Conservation (phyloP, 495 filamentous ascomycete genomes). For the Aspergillus campestris region DNA sequence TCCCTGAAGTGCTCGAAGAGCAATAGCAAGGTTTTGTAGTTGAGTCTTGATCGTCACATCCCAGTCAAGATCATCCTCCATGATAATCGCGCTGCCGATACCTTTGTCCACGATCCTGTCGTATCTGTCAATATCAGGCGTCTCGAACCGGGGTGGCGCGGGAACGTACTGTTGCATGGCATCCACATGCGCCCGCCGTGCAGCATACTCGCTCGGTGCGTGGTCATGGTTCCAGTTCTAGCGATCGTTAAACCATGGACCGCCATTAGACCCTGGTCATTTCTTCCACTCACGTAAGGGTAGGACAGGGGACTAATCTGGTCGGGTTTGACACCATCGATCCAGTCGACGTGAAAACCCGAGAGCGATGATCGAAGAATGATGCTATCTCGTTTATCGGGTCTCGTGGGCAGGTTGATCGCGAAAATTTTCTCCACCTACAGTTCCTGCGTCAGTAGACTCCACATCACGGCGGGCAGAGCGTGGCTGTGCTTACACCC, state of each 20-base stretch:
- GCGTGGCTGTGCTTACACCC: slow-evolving; percentile 8
- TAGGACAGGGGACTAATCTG: slow-evolving; percentile 12
- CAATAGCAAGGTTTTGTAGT: slow-evolving; percentile 36
- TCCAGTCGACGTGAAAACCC: slow-evolving; percentile 41
- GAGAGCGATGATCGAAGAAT: slow-evolving; percentile 42
- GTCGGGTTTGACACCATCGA: slow-evolving; percentile 34
- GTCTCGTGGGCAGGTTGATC: slow-evolving; percentile 47
- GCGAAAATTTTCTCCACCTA: slow-evolving; percentile 54
- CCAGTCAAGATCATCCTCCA: slow-evolving; percentile 53
- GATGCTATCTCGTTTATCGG: slow-evolving; percentile 54
- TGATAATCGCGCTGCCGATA: slow-evolving; percentile 37
- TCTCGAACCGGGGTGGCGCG: neutral
- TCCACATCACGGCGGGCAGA: neutral
- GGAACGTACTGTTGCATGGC: slow-evolving; percentile 16
- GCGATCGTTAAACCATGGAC: slow-evolving; percentile 3
- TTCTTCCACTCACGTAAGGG: slow-evolving; percentile 14
- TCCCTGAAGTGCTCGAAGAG: slow-evolving; percentile 24
- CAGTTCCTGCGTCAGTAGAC: neutral
- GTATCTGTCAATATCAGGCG: neutral
- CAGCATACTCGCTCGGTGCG: slow-evolving; percentile 12
- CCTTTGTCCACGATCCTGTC: slow-evolving; percentile 31
- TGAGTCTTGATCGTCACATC: slow-evolving; percentile 41
- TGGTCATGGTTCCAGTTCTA: slow-evolving; percentile 16
- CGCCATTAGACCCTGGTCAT: slow-evolving; percentile 1
- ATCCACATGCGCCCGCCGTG: slow-evolving; percentile 24